Evolutionary conservation across 805 yeast genomes (phyloP).

Genomic region (Isabelozyma gotoi): DNA sequence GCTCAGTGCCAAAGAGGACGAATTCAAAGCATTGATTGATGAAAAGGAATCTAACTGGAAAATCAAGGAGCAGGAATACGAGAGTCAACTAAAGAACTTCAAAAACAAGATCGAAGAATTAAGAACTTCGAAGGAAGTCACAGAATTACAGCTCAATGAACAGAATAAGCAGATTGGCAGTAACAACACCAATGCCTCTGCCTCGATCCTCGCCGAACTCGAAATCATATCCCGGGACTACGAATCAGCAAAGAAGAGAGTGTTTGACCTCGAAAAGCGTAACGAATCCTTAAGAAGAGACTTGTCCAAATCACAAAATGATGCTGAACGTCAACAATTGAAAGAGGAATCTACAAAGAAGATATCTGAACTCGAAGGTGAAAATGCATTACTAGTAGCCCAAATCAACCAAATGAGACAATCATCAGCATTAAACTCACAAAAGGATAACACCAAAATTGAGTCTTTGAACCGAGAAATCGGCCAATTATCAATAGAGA

Average conservation of each 20-base stretch:
- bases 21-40: slow-evolving; percentile 62
- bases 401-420: slow-evolving; percentile 52
- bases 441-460: slow-evolving; percentile 29
- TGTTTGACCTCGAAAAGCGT: slow-evolving; percentile 69
- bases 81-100: slow-evolving; percentile 50
- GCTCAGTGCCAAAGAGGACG: slow-evolving; percentile 71
- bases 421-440: slow-evolving; percentile 16
- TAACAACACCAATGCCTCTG: slow-evolving; percentile 22
- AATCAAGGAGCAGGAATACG: slow-evolving; percentile 51
- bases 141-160: slow-evolving; percentile 55
- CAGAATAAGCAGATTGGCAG: slow-evolving; percentile 44
- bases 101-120: slow-evolving; percentile 62
- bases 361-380: slow-evolving; percentile 61
- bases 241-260: slow-evolving; percentile 66
- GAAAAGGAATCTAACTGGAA: slow-evolving; percentile 75
- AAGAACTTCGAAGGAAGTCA: slow-evolving; percentile 62
- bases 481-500: slow-evolving; percentile 48
- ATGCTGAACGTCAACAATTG: slow-evolving; percentile 39
- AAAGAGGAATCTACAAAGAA: slow-evolving; percentile 45
- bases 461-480: slow-evolving; percentile 47
- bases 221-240: slow-evolving; percentile 74
- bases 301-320: slow-evolving; percentile 53
- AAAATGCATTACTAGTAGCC: slow-evolving; percentile 62
- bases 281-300: slow-evolving; percentile 74
- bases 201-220: slow-evolving; percentile 49